A percentile compares a stretch with the other conserved stretches of the same genome.
Conservation (phyloP, 73 alveolate species). For the Paramecium bursaria region DNA sequence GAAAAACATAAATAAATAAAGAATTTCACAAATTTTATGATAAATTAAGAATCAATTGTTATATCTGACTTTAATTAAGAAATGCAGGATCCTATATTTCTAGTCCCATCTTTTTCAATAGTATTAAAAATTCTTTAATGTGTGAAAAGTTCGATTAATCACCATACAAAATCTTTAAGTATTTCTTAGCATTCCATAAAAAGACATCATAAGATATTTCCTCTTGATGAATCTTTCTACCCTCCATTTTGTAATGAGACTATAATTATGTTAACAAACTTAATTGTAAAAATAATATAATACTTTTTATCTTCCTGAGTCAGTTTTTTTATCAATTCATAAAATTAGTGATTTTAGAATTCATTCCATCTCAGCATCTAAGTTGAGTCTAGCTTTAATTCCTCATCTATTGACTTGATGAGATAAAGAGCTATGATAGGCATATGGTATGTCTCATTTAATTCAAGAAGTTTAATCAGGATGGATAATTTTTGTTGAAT, state of each 20-base stretch:
- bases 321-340: neutral
- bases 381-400: neutral
- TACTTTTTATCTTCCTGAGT: constrained; percentile 46
- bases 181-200: constrained; percentile 42
- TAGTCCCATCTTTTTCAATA: too few relatives aligned
- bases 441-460: constrained; percentile 22
- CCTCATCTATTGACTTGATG: neutral
- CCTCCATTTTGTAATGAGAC: neutral
- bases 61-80: too few relatives aligned
- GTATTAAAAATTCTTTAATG: too few relatives aligned
- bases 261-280: neutral
- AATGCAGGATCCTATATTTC: too few relatives aligned
- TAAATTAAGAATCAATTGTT: too few relatives aligned
- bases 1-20: too few relatives aligned
- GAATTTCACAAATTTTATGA: too few relatives aligned
- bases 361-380: constrained; percentile 9
- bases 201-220: constrained; percentile 10
- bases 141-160: too few relatives aligned
- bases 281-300: neutral
- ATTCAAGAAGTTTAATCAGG: constrained; percentile 3
- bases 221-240: constrained; percentile 6
- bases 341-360: neutral
- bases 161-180: too few relatives aligned
- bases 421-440: constrained; percentile 28
- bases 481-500: neutral